Base-by-base conservation (phyloP, 2,329 filamentous ascomycete genomes). In the Lithohypha guttulata region DNA sequence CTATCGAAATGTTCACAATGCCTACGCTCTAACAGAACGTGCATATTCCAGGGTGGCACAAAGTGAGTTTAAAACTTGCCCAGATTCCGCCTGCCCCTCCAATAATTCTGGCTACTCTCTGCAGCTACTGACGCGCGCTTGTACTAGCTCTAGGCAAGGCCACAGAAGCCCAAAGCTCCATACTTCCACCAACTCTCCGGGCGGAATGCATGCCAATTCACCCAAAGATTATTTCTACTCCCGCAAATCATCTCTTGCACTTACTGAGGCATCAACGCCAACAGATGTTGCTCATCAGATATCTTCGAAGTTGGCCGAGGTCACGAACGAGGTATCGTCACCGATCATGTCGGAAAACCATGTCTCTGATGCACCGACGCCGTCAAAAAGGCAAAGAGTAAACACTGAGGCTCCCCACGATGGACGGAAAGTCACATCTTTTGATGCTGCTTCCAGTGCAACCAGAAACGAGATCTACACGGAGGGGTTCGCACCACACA, bases 1-100 rank as follows among this genome's bases (percentile, higher is more conserved):
- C 81, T 77, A 48, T 83, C 83, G 26, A 85, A 84, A 51, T 95
- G 87, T 53, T 75, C 87, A 39, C 86, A 94, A 61, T 95, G 87
- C 58, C 81, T 91, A 57, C 94, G 93, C 63, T 89, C 89, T 55
- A 84, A 86, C 41, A 74, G 84, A 33, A 69, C 81, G 13, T 94
- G 87, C 72, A 80, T 80, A 60, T 86, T 85, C 26, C 15, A 11
- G 9, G 26, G 15, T 55, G 83, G 84, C 62, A 84, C 82, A 62
- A 83, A 83, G 82, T 89, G 42, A 46, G 43, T 38, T 11, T 19
- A 3, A 8, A 15, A 4, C 20, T 37, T n/a, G n/a, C n/a, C n/a
- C n/a, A n/a, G n/a, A n/a, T n/a, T n/a, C n/a, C n/a, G n/a, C n/a
- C n/a, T n/a, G n/a, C n/a, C n/a, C n/a, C n/a, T n/a, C n/a, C n/a